These are phyloP conservation scores for Adenanthera pavonina DNA, from an alignment of 306 rosid genomes.

Conservation along the genomic window DNA sequence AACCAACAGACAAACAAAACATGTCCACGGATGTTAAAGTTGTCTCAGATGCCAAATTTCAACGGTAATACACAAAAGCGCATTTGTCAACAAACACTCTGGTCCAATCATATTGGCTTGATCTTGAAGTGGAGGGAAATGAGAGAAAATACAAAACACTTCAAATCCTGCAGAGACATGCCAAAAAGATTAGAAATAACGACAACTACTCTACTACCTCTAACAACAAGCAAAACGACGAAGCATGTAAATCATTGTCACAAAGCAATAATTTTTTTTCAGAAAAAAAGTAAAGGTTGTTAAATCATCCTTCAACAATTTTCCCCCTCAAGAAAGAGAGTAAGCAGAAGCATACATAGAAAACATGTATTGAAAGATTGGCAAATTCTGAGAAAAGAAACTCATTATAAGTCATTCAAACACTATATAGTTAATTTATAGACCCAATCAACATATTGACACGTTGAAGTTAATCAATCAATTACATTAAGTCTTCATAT, in stretches of 20 bases:
- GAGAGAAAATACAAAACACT: constrained; percentile 80
- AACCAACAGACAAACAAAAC: neutral
- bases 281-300: neutral
- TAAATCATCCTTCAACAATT: too few species aligned
- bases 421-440: neutral
- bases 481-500: neutral
- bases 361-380: neutral
- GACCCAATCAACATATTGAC: neutral
- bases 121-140: constrained; percentile 84
- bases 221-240: neutral
- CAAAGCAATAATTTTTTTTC: neutral
- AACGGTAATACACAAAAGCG: neutral
- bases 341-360: neutral
- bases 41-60: neutral
- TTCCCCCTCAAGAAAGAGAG: neutral
- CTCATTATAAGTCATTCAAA: neutral
- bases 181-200: neutral
- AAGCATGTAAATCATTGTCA: neutral
- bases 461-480: neutral
- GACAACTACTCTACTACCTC: neutral
- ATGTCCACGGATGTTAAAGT: neutral
- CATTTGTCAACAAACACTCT: neutral
- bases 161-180: constrained; percentile 63
- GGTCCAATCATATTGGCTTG: constrained; percentile 60
- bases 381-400: neutral